Evolutionary conservation across 352 stramenopile genomes (phyloP), one percentile per base, ranked within the genome.

Genomic region (Aphanomyces cochlioides): DNA sequence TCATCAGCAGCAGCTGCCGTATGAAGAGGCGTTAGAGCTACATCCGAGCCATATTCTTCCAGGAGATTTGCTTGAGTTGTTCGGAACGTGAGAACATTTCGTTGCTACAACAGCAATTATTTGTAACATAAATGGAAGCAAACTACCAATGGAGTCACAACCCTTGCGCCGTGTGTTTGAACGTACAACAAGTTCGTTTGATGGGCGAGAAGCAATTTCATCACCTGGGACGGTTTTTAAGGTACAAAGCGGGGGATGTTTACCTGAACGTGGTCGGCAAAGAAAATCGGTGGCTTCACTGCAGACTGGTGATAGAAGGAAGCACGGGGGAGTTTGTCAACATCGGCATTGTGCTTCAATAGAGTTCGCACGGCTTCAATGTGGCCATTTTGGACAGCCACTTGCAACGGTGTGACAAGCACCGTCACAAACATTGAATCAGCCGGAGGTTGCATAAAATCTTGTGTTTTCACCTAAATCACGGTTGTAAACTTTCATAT

Each of bases 1-100:
- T 92, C 79, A 19, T 89, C 78, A 6, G 74, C 75, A 0, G 83
- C 86, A n/a, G 83, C 79, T 0, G 86, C 86, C n/a, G 81, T 73
- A 67, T 93, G 86, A 5, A 93, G 78, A 39, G 86, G 84, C 8
- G 86, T 92, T 45, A 93, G 61, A 13, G 86, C 84, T 1, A 93
- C 86, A 41, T 93, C 86, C n/a, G 65, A 81, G 7, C 86, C 86
- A 19, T 78, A 79, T 15, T 87, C 77, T n/a, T 89, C 72, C 36
- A 93, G 56, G 37, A 88, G 86, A 60, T 87, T 82, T 36, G 78
- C 85, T 12, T 88, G 73, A 21, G 85, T 79, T 5, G 82, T 85
- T 17, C 83, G 77, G 56, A 85, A 54, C 5, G 85, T 92, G 57
- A 91, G 84, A 3, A 83, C 80, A 21, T 76, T 87, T 47, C 87